Conservation (phyloP, 768 basidiomycete genomes). For the Serpula lacrymans region DNA sequence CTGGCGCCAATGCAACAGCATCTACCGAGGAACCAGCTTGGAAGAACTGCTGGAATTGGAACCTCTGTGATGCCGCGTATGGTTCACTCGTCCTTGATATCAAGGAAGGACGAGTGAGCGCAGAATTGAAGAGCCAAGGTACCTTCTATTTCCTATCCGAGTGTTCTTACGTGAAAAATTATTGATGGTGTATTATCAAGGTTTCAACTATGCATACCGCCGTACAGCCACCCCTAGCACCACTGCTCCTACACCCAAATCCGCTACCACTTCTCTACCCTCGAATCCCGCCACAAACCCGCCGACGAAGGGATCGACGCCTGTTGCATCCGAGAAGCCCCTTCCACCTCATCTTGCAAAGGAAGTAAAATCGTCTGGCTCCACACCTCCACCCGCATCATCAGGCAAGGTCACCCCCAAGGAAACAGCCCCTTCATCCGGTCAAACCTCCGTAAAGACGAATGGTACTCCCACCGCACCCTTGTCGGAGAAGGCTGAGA, state of each 20-base stretch:
- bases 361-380: constrained; percentile 32
- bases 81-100: constrained; percentile 86
- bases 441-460: constrained; percentile 27
- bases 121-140: constrained; percentile 93
- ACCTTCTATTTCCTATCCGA: constrained; percentile 15
- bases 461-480: constrained; percentile 29
- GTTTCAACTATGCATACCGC: constrained; percentile 96
- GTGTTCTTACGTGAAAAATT: constrained; percentile 2
- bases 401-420: constrained; percentile 22
- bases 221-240: constrained; percentile 58
- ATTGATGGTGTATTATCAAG: constrained; percentile 34
- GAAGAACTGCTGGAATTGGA: constrained; percentile 99
- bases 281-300: constrained; percentile 29
- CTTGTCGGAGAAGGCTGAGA: constrained; percentile 49
- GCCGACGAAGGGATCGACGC: constrained; percentile 31
- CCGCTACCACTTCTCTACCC: constrained; percentile 49
- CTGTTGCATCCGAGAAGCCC: constrained; percentile 34
- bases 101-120: constrained; percentile 88
- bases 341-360: constrained; percentile 23
- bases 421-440: constrained; percentile 34
- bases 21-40: constrained; percentile 86
- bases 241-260: constrained; percentile 55
- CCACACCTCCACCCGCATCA: constrained; percentile 33
- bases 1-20: constrained; percentile 39
- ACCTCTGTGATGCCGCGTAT: constrained; percentile 92